Percentiles rank a stretch among this genome's conserved stretches.
phyloP scores from a whole-genome alignment of 148 eudicot genomes.

The Cornus kousa region DNA sequence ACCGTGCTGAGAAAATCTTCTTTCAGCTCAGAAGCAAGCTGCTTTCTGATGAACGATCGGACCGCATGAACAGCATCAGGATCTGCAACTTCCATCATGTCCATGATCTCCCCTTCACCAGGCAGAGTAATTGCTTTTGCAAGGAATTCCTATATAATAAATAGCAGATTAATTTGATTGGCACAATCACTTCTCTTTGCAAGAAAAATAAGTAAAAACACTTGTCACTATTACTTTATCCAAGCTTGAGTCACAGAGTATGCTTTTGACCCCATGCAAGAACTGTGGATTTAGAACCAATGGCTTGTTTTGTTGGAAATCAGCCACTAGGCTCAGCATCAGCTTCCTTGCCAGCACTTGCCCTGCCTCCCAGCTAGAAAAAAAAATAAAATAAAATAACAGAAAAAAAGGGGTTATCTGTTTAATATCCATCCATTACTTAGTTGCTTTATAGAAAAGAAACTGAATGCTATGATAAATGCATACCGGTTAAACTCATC shows the following conservation, averaged over 20 bases:
- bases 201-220: background rate
- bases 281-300: slow-evolving; percentile 68
- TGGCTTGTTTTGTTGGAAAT: slow-evolving; percentile 78
- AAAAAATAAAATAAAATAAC: background rate
- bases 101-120: slow-evolving; percentile 94
- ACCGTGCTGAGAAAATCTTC: slow-evolving; percentile 63
- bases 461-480: background rate
- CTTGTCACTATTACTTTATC: slow-evolving; percentile 56
- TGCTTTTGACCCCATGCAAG: slow-evolving; percentile 73
- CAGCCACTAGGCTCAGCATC: slow-evolving; percentile 84
- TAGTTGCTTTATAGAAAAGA: background rate
- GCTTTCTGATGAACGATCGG: slow-evolving; percentile 71
- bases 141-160: slow-evolving; percentile 64
- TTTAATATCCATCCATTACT: background rate
- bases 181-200: background rate
- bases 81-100: slow-evolving; percentile 94
- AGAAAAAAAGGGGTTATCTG: background rate
- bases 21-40: slow-evolving; percentile 82
- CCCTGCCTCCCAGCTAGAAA: slow-evolving; percentile 91
- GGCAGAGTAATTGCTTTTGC: slow-evolving; percentile 89
- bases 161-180: background rate
- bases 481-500: slow-evolving; percentile 94
- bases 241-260: slow-evolving; percentile 61
- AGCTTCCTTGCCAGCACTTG: slow-evolving; percentile 81
- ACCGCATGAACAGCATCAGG: slow-evolving; percentile 99